A percentile compares a stretch with the other conserved stretches of the same genome.
Evolutionary conservation across 139 green algal genomes (phyloP).

Genomic region (Nannochloris sp.): DNA sequence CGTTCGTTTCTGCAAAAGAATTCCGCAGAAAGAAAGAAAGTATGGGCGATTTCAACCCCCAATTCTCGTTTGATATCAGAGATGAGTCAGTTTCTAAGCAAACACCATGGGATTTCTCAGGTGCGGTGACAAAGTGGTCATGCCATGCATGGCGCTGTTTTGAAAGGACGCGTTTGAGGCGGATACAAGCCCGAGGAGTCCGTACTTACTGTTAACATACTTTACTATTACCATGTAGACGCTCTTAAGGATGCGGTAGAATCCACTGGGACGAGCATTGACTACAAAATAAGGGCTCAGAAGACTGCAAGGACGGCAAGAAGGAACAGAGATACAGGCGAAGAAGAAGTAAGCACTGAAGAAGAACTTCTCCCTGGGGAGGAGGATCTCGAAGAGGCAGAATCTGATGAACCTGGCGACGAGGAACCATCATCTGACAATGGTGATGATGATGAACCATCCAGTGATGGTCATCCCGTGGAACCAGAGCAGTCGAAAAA

Average conservation of each 20-base stretch:
- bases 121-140: constrained; percentile 19
- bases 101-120: constrained; percentile 67
- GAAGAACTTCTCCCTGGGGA: background rate
- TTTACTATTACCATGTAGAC: constrained; percentile 17
- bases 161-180: background rate
- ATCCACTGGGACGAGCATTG: constrained; percentile 42
- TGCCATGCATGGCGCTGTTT: background rate
- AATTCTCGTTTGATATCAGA: constrained; percentile 55
- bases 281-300: constrained; percentile 34
- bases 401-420: constrained; percentile 10
- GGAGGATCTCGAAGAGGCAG: background rate
- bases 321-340: constrained; percentile 30
- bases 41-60: constrained; percentile 47
- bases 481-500: constrained; percentile 15
- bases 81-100: constrained; percentile 27
- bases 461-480: constrained; percentile 5
- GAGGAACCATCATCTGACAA: constrained; percentile 16
- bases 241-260: constrained; percentile 38
- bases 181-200: too few species aligned
- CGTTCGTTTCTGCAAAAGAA: too few species aligned
- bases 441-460: constrained; percentile 12
- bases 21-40: background rate
- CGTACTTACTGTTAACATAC: too few species aligned
- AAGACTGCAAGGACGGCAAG: background rate
- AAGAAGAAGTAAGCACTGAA: background rate